These are phyloP conservation scores for Neobulgaria alba DNA, from an alignment of 2,329 filamentous ascomycete species.

Conservation along the genomic window DNA sequence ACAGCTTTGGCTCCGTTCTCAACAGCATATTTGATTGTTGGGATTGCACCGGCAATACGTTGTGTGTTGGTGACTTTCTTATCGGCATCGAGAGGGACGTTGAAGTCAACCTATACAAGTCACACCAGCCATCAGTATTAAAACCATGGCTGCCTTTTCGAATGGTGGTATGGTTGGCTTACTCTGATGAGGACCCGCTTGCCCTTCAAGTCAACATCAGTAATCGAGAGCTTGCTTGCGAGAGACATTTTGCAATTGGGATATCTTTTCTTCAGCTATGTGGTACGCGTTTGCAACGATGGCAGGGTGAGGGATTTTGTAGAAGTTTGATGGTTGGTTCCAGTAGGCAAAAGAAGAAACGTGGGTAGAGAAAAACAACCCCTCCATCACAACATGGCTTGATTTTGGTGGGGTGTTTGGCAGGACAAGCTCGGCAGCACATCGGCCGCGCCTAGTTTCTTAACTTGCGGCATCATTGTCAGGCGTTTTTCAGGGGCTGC, in stretches of 20 bases:
- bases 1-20: constrained; percentile 88
- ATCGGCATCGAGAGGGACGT: constrained; percentile 87
- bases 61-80: constrained; percentile 98
- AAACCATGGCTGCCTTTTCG: no score
- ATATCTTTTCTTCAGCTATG: neutral
- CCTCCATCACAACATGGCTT: no score
- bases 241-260: constrained; percentile 70
- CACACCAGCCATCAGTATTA: constrained; percentile 16
- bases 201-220: constrained; percentile 92
- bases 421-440: neutral
- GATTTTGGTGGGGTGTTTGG: constrained; percentile 5
- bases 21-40: constrained; percentile 90
- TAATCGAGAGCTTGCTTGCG: constrained; percentile 95
- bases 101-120: constrained; percentile 82
- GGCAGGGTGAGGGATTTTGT: neutral
- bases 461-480: neutral
- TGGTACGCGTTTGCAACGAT: neutral
- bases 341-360: neutral
- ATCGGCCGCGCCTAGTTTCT: neutral
- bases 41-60: constrained; percentile 91
- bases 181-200: constrained; percentile 97
- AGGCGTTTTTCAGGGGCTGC: neutral
- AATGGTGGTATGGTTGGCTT: constrained; percentile 39
- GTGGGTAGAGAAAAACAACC: constrained; percentile 1
- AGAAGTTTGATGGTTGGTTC: neutral